Evolutionary conservation across 139 green algal genomes (phyloP), one percentile per base, ranked within the genome.

Genomic region (Chlorella sorokiniana): DNA sequence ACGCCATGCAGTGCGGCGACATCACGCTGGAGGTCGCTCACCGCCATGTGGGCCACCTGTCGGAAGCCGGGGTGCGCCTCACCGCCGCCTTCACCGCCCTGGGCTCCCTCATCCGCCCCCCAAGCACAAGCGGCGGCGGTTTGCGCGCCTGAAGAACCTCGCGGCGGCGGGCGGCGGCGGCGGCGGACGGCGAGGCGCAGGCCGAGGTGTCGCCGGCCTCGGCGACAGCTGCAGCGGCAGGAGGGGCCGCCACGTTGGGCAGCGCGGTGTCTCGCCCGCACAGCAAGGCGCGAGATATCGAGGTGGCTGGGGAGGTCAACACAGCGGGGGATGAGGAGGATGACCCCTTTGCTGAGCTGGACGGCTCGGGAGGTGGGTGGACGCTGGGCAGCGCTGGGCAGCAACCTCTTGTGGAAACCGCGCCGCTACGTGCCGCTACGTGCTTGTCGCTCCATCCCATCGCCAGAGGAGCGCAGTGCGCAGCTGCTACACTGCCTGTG

Each of bases 301-400:
- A 38, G 23, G 76, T 40, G 59, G 77, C 37, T 11, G 33, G 35
- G n/a, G 64, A 33, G 48, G 3, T 25, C 38, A 52, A 18, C 1
- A 20, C 20, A 48, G 14, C 16, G 10, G 45, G 42, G 18, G 31
- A 10, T 10, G 76, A 54, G 1, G 52, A 29, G 14, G 79, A 84
- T 31, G 69, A 84, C 54, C 79, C 79, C 0, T 84, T 84, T 64
- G 68, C 79, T 41, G 79, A 25, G 54, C 52, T 84, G 79, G 79
- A 51, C 7, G n/a, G 35, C 14, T 59, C 56, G 5, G 29, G 8
- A 38, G 54, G 56, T 77, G 70, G 40, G 68, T 11, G 44, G n/a
- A 25, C 40, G 4, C 8, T 6, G 40, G 22, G 40, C 29, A 54
- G 20, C 7, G 6, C 23, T 22, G 48, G 48, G 48, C n/a, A n/a